These are phyloP conservation scores for Euphorbia celastroides DNA, from an alignment of 441 rosid species.

Conservation along the genomic window DNA sequence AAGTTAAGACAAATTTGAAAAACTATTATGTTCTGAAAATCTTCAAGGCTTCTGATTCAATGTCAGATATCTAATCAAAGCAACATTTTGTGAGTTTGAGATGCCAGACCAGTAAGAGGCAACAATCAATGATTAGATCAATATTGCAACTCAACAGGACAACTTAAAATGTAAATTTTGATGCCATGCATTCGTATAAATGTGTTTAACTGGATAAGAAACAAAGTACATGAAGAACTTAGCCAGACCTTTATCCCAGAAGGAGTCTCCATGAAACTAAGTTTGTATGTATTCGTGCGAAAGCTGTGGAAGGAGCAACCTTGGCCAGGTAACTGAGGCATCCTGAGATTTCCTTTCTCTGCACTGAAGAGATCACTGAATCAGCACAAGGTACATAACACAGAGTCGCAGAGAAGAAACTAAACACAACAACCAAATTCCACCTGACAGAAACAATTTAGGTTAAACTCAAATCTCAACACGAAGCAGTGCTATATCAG, in stretches of 20 bases:
- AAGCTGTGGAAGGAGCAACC: constrained; percentile 93
- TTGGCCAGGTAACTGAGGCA: constrained; percentile 87
- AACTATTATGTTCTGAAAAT: background rate
- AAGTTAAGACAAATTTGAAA: background rate
- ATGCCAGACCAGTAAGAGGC: background rate
- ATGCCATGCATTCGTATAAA: background rate
- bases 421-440: background rate
- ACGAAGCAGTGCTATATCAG: background rate
- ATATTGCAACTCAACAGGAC: background rate
- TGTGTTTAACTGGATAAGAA: background rate
- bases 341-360: constrained; percentile 79
- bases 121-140: background rate
- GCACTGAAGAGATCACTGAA: constrained; percentile 32
- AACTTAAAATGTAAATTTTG: background rate
- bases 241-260: constrained; percentile 75
- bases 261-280: constrained; percentile 93
- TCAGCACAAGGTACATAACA: background rate
- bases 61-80: background rate
- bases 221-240: background rate
- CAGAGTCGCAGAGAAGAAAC: background rate
- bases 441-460: background rate
- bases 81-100: background rate
- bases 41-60: background rate
- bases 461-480: background rate
- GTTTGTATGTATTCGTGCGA: constrained; percentile 85